These are phyloP conservation scores for Dendrostoma leiphaemia DNA, from an alignment of 2,329 filamentous ascomycete species.

Conservation along the genomic window DNA sequence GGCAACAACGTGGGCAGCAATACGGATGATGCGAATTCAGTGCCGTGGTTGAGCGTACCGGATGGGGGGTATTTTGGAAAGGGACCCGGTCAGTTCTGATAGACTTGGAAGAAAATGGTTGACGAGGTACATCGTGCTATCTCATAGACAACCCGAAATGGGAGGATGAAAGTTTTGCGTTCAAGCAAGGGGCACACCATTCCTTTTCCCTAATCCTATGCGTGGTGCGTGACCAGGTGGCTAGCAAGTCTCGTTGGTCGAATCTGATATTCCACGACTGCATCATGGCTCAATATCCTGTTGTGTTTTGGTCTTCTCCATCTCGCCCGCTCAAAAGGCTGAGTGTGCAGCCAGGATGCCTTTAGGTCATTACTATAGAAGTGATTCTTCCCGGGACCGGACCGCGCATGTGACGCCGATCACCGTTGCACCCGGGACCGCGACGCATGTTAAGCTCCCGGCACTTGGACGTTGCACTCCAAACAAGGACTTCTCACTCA, in stretches of 20 bases:
- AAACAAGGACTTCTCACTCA: neutral
- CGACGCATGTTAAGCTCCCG: too few species aligned
- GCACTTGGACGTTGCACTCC: neutral
- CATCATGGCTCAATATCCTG: too few species aligned
- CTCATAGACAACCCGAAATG: neutral
- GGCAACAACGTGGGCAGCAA: slow-evolving; percentile 32
- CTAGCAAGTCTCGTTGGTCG: too few species aligned
- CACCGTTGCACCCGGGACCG: neutral
- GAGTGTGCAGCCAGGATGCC: too few species aligned
- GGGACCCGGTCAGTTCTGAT: slow-evolving; percentile 28
- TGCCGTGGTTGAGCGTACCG: slow-evolving; percentile 30
- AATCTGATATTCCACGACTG: too few species aligned
- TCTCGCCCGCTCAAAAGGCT: too few species aligned
- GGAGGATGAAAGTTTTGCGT: too few species aligned
- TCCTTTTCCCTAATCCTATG: too few species aligned
- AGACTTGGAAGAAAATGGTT: neutral
- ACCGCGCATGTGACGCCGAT: neutral
- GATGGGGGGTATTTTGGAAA: slow-evolving; percentile 30
- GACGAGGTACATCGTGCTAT: neutral
- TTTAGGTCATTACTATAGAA: neutral
- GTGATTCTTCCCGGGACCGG: neutral
- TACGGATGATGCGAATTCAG: slow-evolving; percentile 32
- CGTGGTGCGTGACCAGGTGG: too few species aligned
- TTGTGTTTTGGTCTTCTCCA: too few species aligned
- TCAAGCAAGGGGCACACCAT: too few species aligned